phyloP scores from a whole-genome alignment of 345 rosid genomes.

The Euphorbia lathyris region DNA sequence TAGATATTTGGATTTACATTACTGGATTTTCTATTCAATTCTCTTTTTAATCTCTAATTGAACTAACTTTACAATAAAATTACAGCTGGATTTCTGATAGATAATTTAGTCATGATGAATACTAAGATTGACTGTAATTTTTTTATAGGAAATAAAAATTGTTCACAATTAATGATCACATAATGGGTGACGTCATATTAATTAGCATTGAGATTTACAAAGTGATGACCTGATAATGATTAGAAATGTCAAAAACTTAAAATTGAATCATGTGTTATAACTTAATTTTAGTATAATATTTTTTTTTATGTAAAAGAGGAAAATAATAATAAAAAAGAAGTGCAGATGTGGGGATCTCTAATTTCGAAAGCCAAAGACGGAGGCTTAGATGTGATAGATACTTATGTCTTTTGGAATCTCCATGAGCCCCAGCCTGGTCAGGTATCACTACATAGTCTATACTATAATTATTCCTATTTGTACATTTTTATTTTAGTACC shows the following conservation, averaged over 20 bases:
- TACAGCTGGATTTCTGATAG: no score
- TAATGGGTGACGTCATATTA: not conserved
- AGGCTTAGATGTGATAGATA: constrained; percentile 83
- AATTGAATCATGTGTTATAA: not conserved
- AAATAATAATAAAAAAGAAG: not conserved
- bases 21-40: not conserved
- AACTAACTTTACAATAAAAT: no score
- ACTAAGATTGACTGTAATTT: no score
- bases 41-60: no score
- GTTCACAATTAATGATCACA: not conserved
- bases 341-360: constrained; percentile 90
- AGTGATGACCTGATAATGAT: not conserved
- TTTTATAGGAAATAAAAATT: not conserved
- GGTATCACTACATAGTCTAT: constrained; percentile 52
- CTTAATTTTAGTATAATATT: no score
- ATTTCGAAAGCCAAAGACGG: constrained; percentile 84
- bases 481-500: no score
- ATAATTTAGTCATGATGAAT: no score
- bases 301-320: not conserved
- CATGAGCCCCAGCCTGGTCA: constrained; percentile 82
- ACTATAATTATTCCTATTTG: no score
- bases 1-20: not conserved
- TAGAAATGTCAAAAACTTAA: not conserved
- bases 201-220: not conserved
- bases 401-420: constrained; percentile 92